Percentiles rank a stretch among this genome's conserved stretches.
These are phyloP conservation scores for Suillus paluster DNA, from an alignment of 768 basidiomycete species.

Conservation along the genomic window DNA sequence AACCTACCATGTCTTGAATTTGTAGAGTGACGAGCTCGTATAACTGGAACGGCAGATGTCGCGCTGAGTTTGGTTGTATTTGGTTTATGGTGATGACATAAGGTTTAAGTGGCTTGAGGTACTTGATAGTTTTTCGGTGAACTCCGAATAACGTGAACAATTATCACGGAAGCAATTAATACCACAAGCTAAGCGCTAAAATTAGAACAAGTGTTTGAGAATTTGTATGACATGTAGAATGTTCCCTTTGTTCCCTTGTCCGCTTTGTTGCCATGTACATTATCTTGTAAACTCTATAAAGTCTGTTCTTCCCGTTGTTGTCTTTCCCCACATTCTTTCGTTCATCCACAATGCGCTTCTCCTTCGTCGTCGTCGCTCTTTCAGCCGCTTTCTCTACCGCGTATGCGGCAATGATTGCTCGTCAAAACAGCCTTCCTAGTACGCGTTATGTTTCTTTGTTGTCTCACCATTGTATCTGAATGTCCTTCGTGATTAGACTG, in stretches of 20 bases:
- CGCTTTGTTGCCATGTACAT: conserved; percentile 7
- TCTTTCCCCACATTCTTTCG: conserved; percentile 1
- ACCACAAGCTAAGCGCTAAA: not conserved
- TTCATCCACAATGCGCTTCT: conserved; percentile 21
- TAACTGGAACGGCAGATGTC: conserved; percentile 29
- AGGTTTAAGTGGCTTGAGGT: conserved; percentile 62
- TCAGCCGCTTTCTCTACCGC: conserved; percentile 18
- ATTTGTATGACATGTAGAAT: too few relatives aligned
- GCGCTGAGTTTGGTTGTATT: conserved; percentile 44
- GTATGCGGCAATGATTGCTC: conserved; percentile 24
- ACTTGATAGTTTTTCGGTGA: conserved; percentile 43
- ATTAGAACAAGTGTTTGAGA: not conserved
- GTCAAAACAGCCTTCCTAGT: conserved; percentile 29
- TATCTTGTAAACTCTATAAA: not conserved
- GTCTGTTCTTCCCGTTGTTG: not conserved
- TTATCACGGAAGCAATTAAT: not conserved
- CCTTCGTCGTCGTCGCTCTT: conserved; percentile 18
- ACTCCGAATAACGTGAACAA: conserved; percentile 26
- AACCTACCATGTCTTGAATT: conserved; percentile 69
- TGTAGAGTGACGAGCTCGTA: conserved; percentile 41
- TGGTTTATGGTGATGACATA: conserved; percentile 47
- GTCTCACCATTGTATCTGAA: not conserved
- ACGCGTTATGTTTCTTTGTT: conserved; percentile 10
- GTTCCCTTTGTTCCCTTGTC: conserved; percentile 7
- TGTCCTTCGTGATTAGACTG: conserved; percentile 46